Conservation (phyloP, 345 rosid genomes). For the Heritiera fomes region DNA sequence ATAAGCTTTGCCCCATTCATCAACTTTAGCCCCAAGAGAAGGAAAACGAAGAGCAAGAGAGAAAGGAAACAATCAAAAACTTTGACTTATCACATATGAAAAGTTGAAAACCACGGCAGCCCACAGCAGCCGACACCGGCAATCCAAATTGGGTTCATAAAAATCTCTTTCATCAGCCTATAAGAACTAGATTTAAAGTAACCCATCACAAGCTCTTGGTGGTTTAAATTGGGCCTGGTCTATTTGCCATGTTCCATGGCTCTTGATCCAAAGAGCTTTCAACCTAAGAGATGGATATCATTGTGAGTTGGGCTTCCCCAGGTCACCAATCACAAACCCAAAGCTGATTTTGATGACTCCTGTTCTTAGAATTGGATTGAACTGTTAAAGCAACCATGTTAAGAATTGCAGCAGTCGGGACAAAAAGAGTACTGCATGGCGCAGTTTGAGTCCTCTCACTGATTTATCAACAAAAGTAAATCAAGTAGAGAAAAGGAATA, state of each 20-base stretch:
- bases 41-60: background rate
- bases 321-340: no score
- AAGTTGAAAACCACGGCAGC: conserved; percentile 4
- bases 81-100: background rate
- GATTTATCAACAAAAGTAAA: background rate
- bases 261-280: no score
- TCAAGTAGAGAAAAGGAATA: background rate
- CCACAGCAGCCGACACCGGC: background rate
- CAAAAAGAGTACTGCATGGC: no score
- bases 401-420: no score
- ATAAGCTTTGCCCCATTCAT: background rate
- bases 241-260: no score
- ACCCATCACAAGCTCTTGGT: no score
- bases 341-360: no score
- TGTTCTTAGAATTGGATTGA: no score
- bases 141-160: background rate
- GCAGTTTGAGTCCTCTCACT: no score
- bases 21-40: background rate
- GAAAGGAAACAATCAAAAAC: background rate
- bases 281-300: no score
- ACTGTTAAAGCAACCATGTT: no score
- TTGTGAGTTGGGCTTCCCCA: background rate
- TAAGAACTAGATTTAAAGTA: no score
- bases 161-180: background rate
- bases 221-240: background rate